A percentile compares a stretch with the other conserved stretches of the same genome.
phyloP scores from a whole-genome alignment of 257 asterid species.

The Solanum pinnatisectum region DNA sequence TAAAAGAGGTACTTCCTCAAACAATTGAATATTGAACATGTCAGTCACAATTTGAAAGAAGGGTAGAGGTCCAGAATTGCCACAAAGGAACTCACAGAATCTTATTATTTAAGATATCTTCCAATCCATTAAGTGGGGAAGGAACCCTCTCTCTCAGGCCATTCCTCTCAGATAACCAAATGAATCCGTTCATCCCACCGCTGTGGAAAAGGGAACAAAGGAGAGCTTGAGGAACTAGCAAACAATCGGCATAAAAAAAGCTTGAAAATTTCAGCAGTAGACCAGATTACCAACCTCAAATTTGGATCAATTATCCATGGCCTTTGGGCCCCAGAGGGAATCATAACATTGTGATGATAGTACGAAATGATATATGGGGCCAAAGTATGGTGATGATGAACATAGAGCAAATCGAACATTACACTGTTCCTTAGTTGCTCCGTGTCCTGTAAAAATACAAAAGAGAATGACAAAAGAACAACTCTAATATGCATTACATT shows the following conservation, averaged over 20 bases:
- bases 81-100: conserved; percentile 51
- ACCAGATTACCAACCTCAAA: conserved; percentile 49
- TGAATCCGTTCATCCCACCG: conserved; percentile 88
- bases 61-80: background rate
- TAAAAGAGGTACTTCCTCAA: background rate
- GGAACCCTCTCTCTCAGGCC: conserved; percentile 32
- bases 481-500: background rate
- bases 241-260: background rate
- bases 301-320: conserved; percentile 46
- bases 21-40: background rate
- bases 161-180: conserved; percentile 72
- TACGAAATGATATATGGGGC: conserved; percentile 48
- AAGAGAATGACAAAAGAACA: background rate
- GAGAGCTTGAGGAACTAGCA: conserved; percentile 2
- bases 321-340: conserved; percentile 20
- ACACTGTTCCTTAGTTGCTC: conserved; percentile 72
- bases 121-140: conserved; percentile 55
- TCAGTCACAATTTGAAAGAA: background rate
- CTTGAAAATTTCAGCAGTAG: background rate
- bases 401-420: conserved; percentile 76
- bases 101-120: conserved; percentile 43
- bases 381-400: conserved; percentile 59
- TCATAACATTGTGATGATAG: conserved; percentile 32
- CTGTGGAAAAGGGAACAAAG: conserved; percentile 31
- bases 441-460: conserved; percentile 47